phyloP scores from a whole-genome alignment of 75 land plant genomes.

The Selaginella moellendorffii region DNA sequence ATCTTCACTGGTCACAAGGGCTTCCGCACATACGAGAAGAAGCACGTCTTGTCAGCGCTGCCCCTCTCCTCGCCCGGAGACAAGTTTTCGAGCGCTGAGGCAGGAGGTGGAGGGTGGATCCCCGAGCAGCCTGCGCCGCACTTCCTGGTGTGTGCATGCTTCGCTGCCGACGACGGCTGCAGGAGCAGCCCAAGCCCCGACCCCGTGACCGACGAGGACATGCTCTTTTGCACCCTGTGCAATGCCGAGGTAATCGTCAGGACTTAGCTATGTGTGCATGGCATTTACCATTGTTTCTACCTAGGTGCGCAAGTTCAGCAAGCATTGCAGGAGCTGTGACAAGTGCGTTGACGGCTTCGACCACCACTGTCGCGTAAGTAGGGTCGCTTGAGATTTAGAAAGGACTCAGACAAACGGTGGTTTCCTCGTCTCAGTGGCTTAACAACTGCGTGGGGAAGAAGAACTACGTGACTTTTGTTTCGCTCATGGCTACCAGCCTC shows the following conservation, averaged over 20 bases:
- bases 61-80: too few relatives aligned
- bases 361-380: conserved; percentile 94
- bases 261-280: too few relatives aligned
- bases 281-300: too few relatives aligned
- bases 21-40: too few relatives aligned
- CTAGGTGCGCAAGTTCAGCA: conserved; percentile 94
- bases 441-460: conserved; percentile 41
- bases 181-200: conserved; percentile 21
- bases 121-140: too few relatives aligned
- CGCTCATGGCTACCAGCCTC: conserved; percentile 77
- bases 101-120: too few relatives aligned
- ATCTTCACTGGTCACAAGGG: conserved; percentile 2
- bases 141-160: conserved; percentile 30
- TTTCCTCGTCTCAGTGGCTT: background rate
- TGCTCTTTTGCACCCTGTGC: conserved; percentile 83
- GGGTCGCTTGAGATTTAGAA: too few relatives aligned
- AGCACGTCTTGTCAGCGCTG: too few relatives aligned
- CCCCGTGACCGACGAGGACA: conserved; percentile 41
- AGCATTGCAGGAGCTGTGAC: conserved; percentile 95
- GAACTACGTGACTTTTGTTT: conserved; percentile 76
- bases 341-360: conserved; percentile 99
- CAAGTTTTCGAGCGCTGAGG: background rate
- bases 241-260: conserved; percentile 95
- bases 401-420: too few relatives aligned
- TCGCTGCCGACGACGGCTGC: conserved; percentile 20